Evolutionary conservation across 768 basidiomycete genomes (phyloP).

Genomic region (Leucocoprinus birnbaumii): DNA sequence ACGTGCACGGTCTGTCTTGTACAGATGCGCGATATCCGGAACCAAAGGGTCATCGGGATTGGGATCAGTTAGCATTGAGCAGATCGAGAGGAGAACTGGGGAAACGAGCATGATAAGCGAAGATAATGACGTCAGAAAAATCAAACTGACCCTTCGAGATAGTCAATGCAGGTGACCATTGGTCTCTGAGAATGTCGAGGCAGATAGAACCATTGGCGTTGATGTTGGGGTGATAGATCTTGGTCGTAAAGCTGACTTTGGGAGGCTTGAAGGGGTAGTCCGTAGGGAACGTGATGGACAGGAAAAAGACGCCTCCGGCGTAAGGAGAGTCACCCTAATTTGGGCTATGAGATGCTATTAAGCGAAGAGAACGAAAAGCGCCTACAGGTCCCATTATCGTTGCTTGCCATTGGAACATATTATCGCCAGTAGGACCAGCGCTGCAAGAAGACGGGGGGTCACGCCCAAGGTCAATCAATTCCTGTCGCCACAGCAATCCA

Average conservation of each 20-base stretch:
- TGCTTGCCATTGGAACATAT: conserved; percentile 99
- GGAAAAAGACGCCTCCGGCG: conserved; percentile 98
- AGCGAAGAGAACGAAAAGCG: conserved; percentile 18
- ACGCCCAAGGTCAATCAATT: conserved; percentile 98
- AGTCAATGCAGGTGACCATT: conserved; percentile 98
- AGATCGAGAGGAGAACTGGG: conserved; percentile 92
- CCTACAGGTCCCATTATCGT: conserved; percentile 99
- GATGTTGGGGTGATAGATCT: conserved; percentile 99
- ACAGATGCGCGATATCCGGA: conserved; percentile 96
- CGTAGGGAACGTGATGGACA: conserved; percentile 89
- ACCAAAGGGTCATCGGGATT: conserved; percentile 99
- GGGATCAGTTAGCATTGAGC: conserved; percentile 98
- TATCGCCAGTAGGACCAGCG: conserved; percentile 95
- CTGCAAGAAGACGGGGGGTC: conserved; percentile 99
- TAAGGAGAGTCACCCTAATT: conserved; percentile 93
- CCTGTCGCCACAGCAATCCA: conserved; percentile 46
- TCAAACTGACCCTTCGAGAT: conserved; percentile 87
- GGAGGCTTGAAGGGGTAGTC: conserved; percentile 99
- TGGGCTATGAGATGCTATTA: conserved; percentile 20
- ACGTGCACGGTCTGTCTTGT: conserved; percentile 97
- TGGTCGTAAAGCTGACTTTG: conserved; percentile 99
- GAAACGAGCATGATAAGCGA: background rate
- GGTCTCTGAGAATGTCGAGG: conserved; percentile 96
- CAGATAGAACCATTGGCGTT: conserved; percentile 99
- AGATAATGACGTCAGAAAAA: conserved; percentile 4